Base-by-base conservation (phyloP, 129 eudicot genomes). In the Helichrysum umbraculigerum region DNA sequence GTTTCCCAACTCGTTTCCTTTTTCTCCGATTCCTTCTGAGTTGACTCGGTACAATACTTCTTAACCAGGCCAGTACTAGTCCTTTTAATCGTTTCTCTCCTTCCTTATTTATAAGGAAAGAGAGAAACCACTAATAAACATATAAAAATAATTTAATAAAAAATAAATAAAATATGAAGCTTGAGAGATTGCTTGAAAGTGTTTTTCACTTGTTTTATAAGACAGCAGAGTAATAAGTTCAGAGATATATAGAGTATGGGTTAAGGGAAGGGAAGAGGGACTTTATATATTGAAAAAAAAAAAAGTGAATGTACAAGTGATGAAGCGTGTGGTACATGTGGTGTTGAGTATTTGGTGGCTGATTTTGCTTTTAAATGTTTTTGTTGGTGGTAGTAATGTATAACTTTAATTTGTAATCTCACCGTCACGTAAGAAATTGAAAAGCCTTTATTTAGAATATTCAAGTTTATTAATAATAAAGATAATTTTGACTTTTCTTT, bases 51-150 rank as follows among this genome's bases (percentile, higher is more conserved):
- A 81, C 63, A 57, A 78, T 54, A 41, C 70, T 73, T 80, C 72
- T 85, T 85, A 85, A 83, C 83, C 90, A 82, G 84, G 88, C 89
- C 87, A 84, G 85, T 34, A 74, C 74, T 61, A 42, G 61, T 73
- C 73, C 67, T 61, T 73, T 74, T 47, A 16, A 76, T 68, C 68
- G 33, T 59, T 81, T 71, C 76, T 70, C 81, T 69, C 52, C 68
- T 77, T 72, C 70, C 83, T 72, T 60, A 54, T 80, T n/a, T 80
- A 80, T 80, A 73, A 78, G 73, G 79, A 74, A 73, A 80, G 77
- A 68, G 79, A 72, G 67, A 75, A 17, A 72, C 42, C 32, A 20
- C 62, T 47, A 41, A 41, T 15, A 57, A 21, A 57, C 62, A n/a
- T 57, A 57, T 9, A 57, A 57, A 14, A 17, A 19, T 6, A 19